Evolutionary conservation across 345 rosid species (phyloP).

Genomic region (Bruguiera sexangula): DNA sequence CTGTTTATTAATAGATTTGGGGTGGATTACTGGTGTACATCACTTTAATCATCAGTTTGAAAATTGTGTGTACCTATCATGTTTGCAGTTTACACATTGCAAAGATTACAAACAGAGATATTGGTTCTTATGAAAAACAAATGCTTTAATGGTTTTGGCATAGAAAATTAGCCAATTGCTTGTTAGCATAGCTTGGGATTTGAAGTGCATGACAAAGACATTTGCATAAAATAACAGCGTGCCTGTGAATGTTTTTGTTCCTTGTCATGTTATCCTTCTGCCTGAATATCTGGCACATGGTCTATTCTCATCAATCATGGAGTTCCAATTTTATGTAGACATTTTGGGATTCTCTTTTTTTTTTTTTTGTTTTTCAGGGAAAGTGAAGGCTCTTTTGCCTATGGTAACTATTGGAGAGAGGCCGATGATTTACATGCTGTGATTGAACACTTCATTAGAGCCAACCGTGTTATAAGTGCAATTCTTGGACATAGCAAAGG

Average conservation of each 20-base stretch:
- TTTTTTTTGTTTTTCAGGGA: conserved; percentile 8
- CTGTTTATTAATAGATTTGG: neutral
- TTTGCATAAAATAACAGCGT: neutral
- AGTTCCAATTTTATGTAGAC: neutral
- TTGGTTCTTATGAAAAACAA: no score
- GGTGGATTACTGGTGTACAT: neutral
- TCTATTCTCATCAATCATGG: neutral
- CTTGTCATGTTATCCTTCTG: neutral
- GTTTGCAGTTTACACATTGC: no score
- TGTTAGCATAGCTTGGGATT: neutral
- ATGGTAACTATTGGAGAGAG: conserved; percentile 23
- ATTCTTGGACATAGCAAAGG: conserved; percentile 32
- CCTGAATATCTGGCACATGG: neutral
- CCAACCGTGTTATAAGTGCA: conserved; percentile 15
- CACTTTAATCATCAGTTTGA: neutral
- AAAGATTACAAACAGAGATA: no score
- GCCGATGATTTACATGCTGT: conserved; percentile 28
- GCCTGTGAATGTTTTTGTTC: neutral
- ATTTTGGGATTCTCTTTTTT: neutral
- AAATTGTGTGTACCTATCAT: no score
- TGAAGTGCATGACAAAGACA: neutral
- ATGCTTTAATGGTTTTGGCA: no score
- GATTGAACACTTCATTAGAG: conserved; percentile 20
- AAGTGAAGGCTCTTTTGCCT: conserved; percentile 27
- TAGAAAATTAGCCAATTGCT: no score